Evolutionary conservation across 2,329 filamentous ascomycete genomes (phyloP).

Genomic region (Aspergillus pseudoglaucus): DNA sequence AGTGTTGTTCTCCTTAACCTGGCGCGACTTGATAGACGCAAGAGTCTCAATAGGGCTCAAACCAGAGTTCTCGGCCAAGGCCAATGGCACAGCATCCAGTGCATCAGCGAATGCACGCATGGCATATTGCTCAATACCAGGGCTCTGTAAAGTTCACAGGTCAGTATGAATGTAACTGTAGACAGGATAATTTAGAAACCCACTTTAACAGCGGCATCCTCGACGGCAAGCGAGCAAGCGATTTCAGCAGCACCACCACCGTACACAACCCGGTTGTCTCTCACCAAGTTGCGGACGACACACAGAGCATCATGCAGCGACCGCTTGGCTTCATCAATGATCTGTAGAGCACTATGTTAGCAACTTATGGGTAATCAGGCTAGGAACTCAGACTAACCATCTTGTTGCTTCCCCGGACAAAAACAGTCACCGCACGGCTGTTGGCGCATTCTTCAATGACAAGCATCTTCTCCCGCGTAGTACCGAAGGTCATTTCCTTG

Average conservation of each 20-base stretch:
- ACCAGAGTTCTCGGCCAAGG: slow-evolving; percentile 93
- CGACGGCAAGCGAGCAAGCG: slow-evolving; percentile 90
- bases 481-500: slow-evolving; percentile 92
- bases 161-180: slow-evolving; percentile 6
- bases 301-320: slow-evolving; percentile 96
- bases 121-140: slow-evolving; percentile 96
- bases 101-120: slow-evolving; percentile 98
- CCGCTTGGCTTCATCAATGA: slow-evolving; percentile 97
- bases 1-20: slow-evolving; percentile 77
- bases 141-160: slow-evolving; percentile 50
- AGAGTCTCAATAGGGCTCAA: slow-evolving; percentile 93
- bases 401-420: slow-evolving; percentile 97
- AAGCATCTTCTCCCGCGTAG: slow-evolving; percentile 98
- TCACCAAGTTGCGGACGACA: slow-evolving; percentile 92
- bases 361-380: neutral
- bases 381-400: slow-evolving; percentile 60
- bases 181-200: slow-evolving; percentile 8
- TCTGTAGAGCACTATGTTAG: slow-evolving; percentile 48
- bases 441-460: slow-evolving; percentile 99
- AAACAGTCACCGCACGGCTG: slow-evolving; percentile 90
- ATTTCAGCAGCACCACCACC: slow-evolving; percentile 96
- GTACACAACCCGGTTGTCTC: slow-evolving; percentile 95
- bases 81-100: slow-evolving; percentile 88
- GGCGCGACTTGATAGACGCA: slow-evolving; percentile 90
- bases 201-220: slow-evolving; percentile 82